Evolutionary conservation across 768 basidiomycete species (phyloP).

Genomic region (Boletus tylopilopsis): DNA sequence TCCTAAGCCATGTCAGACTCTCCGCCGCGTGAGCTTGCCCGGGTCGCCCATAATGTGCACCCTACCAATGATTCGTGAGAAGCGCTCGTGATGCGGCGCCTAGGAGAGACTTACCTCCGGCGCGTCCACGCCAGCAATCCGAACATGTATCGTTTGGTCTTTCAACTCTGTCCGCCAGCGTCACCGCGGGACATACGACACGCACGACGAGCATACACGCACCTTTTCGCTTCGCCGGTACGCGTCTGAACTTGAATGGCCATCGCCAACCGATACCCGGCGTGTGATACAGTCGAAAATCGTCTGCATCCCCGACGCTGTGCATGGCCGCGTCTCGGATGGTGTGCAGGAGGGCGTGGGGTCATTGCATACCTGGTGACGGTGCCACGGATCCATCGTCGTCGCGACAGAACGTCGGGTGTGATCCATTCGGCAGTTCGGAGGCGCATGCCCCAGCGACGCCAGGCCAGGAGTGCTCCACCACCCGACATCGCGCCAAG

Average conservation of each 20-base stretch:
- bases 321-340: neutral
- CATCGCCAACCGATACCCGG: conserved; percentile 73
- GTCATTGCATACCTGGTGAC: conserved; percentile 63
- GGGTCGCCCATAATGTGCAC: conserved; percentile 79
- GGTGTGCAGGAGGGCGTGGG: too few species aligned
- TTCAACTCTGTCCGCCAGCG: conserved; percentile 70
- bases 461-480: conserved; percentile 32
- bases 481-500: conserved; percentile 17
- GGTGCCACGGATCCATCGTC: conserved; percentile 70
- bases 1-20: conserved; percentile 67
- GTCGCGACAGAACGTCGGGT: conserved; percentile 51
- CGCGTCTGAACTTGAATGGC: conserved; percentile 63
- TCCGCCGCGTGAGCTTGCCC: conserved; percentile 75
- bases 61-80: conserved; percentile 40
- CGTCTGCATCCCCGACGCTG: conserved; percentile 86
- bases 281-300: conserved; percentile 81
- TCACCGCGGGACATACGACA: too few species aligned
- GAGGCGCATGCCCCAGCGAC: conserved; percentile 56
- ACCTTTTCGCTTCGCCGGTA: conserved; percentile 64
- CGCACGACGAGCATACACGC: neutral
- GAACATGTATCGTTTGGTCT: conserved; percentile 79
- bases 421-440: conserved; percentile 68
- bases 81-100: too few species aligned
- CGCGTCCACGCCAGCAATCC: conserved; percentile 89
- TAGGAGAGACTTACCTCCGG: conserved; percentile 76